phyloP scores from a whole-genome alignment of 140 eudicot genomes.

The Senecio squalidus region DNA sequence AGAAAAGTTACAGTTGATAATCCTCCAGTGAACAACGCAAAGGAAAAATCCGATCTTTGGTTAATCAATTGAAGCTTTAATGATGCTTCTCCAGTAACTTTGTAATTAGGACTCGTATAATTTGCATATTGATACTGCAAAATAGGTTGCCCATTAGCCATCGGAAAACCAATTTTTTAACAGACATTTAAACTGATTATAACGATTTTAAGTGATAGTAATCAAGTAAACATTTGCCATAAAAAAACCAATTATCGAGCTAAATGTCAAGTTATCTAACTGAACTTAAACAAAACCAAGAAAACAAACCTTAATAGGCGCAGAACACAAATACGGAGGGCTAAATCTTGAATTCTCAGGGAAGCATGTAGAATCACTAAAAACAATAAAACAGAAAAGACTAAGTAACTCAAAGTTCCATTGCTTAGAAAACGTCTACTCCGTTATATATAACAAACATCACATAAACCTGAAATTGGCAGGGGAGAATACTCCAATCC shows the following conservation, averaged over 20 bases:
- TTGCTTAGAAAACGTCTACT: too few relatives aligned
- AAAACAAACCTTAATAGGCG: conserved; percentile 80
- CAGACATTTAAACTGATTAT: background rate
- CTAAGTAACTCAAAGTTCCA: too few relatives aligned
- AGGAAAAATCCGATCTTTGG: conserved; percentile 64
- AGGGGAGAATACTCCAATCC: conserved; percentile 99
- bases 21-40: conserved; percentile 74
- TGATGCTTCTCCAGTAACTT: conserved; percentile 22
- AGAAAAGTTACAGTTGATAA: conserved; percentile 22
- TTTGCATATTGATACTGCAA: conserved; percentile 87
- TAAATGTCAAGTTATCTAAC: too few relatives aligned
- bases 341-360: conserved; percentile 49
- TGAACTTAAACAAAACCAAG: background rate
- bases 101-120: conserved; percentile 58
- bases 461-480: conserved; percentile 73
- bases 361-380: conserved; percentile 63
- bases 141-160: conserved; percentile 6
- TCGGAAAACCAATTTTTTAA: background rate
- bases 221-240: background rate
- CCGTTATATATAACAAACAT: too few relatives aligned
- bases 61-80: conserved; percentile 41
- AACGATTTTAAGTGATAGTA: background rate
- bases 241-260: too few relatives aligned
- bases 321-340: conserved; percentile 78
- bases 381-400: conserved; percentile 6